Base-by-base conservation (phyloP, 768 basidiomycete genomes). In the Suillus variegatus region DNA sequence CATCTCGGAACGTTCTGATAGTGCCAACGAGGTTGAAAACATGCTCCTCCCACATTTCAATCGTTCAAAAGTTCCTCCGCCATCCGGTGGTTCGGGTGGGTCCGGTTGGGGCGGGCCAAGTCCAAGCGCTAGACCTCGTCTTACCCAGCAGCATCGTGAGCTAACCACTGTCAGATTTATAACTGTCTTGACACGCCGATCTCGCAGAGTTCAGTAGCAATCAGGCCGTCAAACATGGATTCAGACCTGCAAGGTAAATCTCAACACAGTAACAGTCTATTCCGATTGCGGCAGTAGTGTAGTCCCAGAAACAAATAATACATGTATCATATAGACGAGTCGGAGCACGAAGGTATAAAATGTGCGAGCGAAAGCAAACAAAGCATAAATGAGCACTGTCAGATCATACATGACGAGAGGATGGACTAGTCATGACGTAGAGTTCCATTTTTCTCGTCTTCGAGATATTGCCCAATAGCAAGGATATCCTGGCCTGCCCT, bases 401-500 rank as follows among this genome's bases (percentile, higher is more conserved):
- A 61, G 41, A 60, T 55, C 46, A 46, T n/a, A 44, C 28, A 28
- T 38, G 7, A 63, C 54, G 22, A 65, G 64, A n/a, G 57, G 49
- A 66, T 63, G 36, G 40, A 68, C 73, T 70, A 80, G 47, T 77
- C 74, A 51, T 73, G 67, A 65, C 81, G 80, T 57, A 93, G 73
- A 55, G 80, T 82, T 40, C 91, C 91, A 71, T 88, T 91, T 79
- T 89, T 90, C 74, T 93, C 90, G 68, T 94, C 93, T 68, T 93
- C 92, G 13, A 94, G 80, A 74, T 92, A 94, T 72, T 92, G 89
- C 18, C 91, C 91, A 69, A 94, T 92, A n/a, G 93, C 93, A 51
- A 92, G 79, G 51, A 93, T 90, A 75, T 93, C 92, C 72, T 91
- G 86, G 25, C 93, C 93, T 12, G 91, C 81, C 12, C 89, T 83